Evolutionary conservation across 1,284 basidiomycete genomes (phyloP), one percentile per base, ranked within the genome.

Genomic region (Clitocybe nebularis): DNA sequence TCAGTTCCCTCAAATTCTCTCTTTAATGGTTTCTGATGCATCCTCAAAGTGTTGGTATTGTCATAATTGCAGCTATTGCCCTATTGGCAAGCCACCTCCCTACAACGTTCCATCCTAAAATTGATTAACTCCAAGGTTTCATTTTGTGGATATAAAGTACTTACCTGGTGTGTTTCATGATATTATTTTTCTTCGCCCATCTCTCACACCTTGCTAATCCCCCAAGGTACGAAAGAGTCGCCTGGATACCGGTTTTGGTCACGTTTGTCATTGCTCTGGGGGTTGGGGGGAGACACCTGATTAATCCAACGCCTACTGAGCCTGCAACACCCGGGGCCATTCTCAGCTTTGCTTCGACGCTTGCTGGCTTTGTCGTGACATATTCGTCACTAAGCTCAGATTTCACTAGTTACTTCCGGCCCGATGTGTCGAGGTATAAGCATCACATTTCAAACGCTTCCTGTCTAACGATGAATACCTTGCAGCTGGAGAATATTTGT

Each of bases 201-300:
- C n/a, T n/a, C n/a, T n/a, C n/a, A 20, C 13, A 19, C 22, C 4
- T 19, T 10, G 37, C 33, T 32, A n/a, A 24, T 10, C 22, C 10
- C 3, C 10, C 11, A 39, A 80, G 78, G 77, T 89, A 88, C 51
- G 89, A 91, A 56, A 76, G 81, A 5, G 53, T 85, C 3, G 70
- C 84, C 3, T 93, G 89, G 84, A 68, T 89, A 16, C 90, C 90
- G 0, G 78, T 93, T 22, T 59, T 93, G 20, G 68, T 94, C 33
- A 75, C 83, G 22, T 91, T 84, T 63, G 58, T 92, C 40, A 79
- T 92, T 43, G 79, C 84, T 7, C 67, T 86, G 25, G 89, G 87
- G 0, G 64, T 90, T 10, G 81, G 86, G 1, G 81, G 79, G 1
- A 85, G 87, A 55, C 68, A 86, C 53, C 65, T 87, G 8, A 68